Base-by-base conservation (phyloP, 140 eudicot genomes). In the Anethum foeniculum region DNA sequence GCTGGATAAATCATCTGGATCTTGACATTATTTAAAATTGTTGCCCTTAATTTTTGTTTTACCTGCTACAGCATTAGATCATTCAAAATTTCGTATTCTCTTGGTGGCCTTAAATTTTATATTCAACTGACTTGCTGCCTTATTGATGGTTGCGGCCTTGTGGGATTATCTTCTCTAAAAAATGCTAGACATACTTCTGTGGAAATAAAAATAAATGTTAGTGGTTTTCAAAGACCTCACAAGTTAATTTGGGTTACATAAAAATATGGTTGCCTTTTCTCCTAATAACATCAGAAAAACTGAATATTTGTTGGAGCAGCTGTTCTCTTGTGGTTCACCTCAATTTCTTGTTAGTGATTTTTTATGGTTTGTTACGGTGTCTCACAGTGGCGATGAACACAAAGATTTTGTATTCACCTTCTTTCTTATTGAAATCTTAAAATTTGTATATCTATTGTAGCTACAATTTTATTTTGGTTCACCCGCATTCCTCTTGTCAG, bases 341-440 rank as follows among this genome's bases (percentile, higher is more conserved):
- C 28, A 9, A 62, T 27, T 72, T n/a, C 2, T 43, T 83, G n/a
- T 60, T 5, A 18, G 21, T 43, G 69, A 54, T 69, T 34, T 69
- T 34, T 77, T n/a, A 71, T 79, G 83, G 52, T 79, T 6, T 82
- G 41, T 67, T 84, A 1, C 15, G 77, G 52, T 23, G 16, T 43
- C 47, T 4, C 90, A 4, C 41, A 93, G 92, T 77, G 96, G 98
- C 25, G 94, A 91, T 25, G 4, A 19, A 54, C 16, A 58, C 67
- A 58, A 19, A 54, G 6, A 62, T n/a, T 62, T 62, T 25, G 36
- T 27, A 27, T 62, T 10, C 5, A 2, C 74, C 23, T 68, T 13
- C 19, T 68, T 3, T 68, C 44, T 43, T 32, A 5, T 68, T 32
- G 28, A 60, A 7, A 54, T 58, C 62, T 39, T 41, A 39, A 28